Percentiles rank a stretch among this genome's conserved stretches.
phyloP scores from a whole-genome alignment of 495 filamentous ascomycete genomes.

The Cercophora sp. region DNA sequence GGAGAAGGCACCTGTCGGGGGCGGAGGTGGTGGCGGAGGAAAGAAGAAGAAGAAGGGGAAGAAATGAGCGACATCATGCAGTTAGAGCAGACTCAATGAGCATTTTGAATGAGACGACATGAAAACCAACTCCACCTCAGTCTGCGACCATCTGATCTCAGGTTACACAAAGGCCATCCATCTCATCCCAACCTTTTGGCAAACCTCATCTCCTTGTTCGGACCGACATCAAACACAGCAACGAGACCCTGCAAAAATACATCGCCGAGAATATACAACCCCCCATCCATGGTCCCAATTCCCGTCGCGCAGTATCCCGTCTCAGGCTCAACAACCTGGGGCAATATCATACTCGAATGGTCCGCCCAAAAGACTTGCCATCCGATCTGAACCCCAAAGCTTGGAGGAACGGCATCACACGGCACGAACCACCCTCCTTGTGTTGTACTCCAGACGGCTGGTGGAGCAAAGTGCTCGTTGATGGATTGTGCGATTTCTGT shows the following conservation, averaged over 20 bases:
- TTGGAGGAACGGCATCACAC: slow-evolving; percentile 48
- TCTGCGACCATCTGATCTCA: no score
- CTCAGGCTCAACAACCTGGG: slow-evolving; percentile 27
- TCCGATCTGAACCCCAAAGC: slow-evolving; percentile 47
- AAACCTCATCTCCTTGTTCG: slow-evolving; percentile 49
- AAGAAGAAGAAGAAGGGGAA: slow-evolving; percentile 74
- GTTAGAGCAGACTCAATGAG: no score
- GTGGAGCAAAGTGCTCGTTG: slow-evolving; percentile 42
- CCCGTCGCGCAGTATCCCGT: slow-evolving; percentile 40
- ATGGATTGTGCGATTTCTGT: slow-evolving; percentile 36
- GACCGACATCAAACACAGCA: slow-evolving; percentile 51
- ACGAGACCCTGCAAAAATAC: slow-evolving; percentile 59
- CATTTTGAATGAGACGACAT: no score
- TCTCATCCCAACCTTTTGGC: slow-evolving; percentile 19
- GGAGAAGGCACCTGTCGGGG: slow-evolving; percentile 45
- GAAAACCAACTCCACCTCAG: no score
- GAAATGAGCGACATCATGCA: no score
- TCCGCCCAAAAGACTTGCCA: slow-evolving; percentile 47
- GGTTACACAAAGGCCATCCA: background rate
- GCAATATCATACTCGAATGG: slow-evolving; percentile 48
- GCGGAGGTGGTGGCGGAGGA: slow-evolving; percentile 35
- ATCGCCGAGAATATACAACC: slow-evolving; percentile 52
- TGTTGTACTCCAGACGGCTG: slow-evolving; percentile 25
- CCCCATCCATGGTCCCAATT: slow-evolving; percentile 32
- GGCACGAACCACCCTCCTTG: slow-evolving; percentile 38